phyloP scores from a whole-genome alignment of 1,139 yeast species.

The Kurtzmaniella natalensis region DNA sequence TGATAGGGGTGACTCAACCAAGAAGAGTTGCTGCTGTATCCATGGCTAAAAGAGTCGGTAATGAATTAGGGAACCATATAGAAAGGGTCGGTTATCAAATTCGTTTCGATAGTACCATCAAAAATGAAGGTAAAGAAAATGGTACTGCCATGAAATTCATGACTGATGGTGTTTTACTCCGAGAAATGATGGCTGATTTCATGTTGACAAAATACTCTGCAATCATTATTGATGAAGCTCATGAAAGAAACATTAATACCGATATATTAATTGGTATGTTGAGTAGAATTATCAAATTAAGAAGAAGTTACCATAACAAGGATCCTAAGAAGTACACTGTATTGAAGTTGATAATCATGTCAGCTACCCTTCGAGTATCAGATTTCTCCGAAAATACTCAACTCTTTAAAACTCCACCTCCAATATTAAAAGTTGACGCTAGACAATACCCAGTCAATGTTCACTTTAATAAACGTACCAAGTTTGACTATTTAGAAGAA shows the following conservation, averaged over 20 bases:
- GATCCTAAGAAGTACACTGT: slow-evolving; percentile 52
- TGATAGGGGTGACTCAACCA: slow-evolving; percentile 96
- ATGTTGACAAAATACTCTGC: slow-evolving; percentile 77
- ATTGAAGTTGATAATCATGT: slow-evolving; percentile 74
- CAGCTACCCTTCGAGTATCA: slow-evolving; percentile 90
- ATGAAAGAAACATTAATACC: slow-evolving; percentile 92
- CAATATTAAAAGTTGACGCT: slow-evolving; percentile 86
- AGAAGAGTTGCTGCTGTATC: slow-evolving; percentile 98
- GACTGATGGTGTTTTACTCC: slow-evolving; percentile 96
- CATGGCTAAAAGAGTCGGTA: slow-evolving; percentile 86
- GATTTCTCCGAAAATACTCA: slow-evolving; percentile 82
- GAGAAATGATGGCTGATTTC: slow-evolving; percentile 91
- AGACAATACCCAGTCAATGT: slow-evolving; percentile 92
- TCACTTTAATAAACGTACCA: slow-evolving; percentile 82
- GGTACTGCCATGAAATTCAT: slow-evolving; percentile 86
- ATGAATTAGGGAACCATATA: slow-evolving; percentile 79
- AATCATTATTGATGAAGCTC: slow-evolving; percentile 93
- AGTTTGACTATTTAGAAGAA: slow-evolving; percentile 77
- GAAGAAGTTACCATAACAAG: slow-evolving; percentile 52
- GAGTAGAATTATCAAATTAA: slow-evolving; percentile 76
- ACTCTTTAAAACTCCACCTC: slow-evolving; percentile 78
- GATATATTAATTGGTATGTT: slow-evolving; percentile 94
- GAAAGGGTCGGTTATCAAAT: slow-evolving; percentile 83
- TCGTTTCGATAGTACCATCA: slow-evolving; percentile 77
- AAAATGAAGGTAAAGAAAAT: slow-evolving; percentile 40